phyloP scores from a whole-genome alignment of 2,329 filamentous ascomycete species.

The Arthrobotrys megalospora region DNA sequence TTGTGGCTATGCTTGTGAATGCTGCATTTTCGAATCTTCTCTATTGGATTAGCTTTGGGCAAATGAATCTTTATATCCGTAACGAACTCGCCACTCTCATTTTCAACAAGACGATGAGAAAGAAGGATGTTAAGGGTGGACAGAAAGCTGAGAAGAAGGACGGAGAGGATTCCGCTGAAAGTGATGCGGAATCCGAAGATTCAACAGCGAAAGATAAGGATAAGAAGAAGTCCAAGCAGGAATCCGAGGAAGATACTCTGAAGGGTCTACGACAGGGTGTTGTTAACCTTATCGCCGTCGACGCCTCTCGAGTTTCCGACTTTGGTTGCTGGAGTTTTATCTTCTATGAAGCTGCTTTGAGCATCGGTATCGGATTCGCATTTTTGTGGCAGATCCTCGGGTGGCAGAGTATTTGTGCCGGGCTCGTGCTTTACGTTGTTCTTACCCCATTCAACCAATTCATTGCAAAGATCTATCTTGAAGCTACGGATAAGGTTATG shows the following conservation, averaged over 20 bases:
- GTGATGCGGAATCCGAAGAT: conserved; percentile 41
- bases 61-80: conserved; percentile 73
- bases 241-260: conserved; percentile 71
- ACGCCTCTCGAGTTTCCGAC: conserved; percentile 78
- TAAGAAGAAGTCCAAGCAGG: conserved; percentile 66
- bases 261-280: conserved; percentile 78
- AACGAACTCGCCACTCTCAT: conserved; percentile 80
- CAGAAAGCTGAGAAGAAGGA: conserved; percentile 69
- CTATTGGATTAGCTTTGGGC: conserved; percentile 47
- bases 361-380: conserved; percentile 76
- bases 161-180: conserved; percentile 64
- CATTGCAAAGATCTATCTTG: conserved; percentile 76
- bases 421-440: conserved; percentile 76
- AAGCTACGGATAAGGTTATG: conserved; percentile 79
- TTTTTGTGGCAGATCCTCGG: conserved; percentile 81
- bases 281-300: conserved; percentile 84
- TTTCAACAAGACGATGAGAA: conserved; percentile 82
- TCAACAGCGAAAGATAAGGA: conserved; percentile 65
- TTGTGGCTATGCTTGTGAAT: conserved; percentile 73
- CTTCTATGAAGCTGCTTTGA: conserved; percentile 76
- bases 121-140: conserved; percentile 80
- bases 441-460: conserved; percentile 79
- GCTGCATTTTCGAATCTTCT: conserved; percentile 33
- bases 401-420: conserved; percentile 78
- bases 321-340: conserved; percentile 78